Evolutionary conservation across 2,329 filamentous ascomycete species (phyloP).

Genomic region (Sporothrix euskadiensis): DNA sequence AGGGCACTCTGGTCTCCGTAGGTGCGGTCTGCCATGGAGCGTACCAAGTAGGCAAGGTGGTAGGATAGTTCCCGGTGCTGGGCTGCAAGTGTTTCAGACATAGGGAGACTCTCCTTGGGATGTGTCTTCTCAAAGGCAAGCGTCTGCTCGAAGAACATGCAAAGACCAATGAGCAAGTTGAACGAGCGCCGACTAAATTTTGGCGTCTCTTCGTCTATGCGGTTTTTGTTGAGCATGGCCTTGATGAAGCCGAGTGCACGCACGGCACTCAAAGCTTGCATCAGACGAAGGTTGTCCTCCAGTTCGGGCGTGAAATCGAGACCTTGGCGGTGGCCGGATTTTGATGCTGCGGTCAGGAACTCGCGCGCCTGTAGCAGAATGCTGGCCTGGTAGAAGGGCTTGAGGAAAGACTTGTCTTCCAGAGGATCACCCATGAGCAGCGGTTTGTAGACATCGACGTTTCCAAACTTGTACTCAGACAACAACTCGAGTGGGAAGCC

Average conservation of each 20-base stretch:
- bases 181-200: background rate
- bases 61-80: background rate
- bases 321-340: too few relatives aligned
- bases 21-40: slow-evolving; percentile 7
- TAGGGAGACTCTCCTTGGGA: background rate
- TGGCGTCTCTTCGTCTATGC: background rate
- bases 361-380: slow-evolving; percentile 22
- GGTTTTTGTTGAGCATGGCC: slow-evolving; percentile 27
- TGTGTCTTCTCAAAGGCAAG: slow-evolving; percentile 12
- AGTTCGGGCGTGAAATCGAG: background rate
- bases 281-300: slow-evolving; percentile 6
- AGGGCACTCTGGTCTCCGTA: background rate
- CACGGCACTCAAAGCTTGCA: slow-evolving; percentile 5
- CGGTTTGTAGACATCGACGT: background rate
- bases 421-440: background rate
- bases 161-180: slow-evolving; percentile 15
- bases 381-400: slow-evolving; percentile 20
- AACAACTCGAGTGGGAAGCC: background rate
- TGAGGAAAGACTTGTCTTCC: background rate
- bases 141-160: slow-evolving; percentile 26
- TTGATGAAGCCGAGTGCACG: slow-evolving; percentile 15
- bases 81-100: background rate
- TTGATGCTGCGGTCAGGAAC: background rate
- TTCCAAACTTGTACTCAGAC: slow-evolving; percentile 13
- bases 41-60: slow-evolving; percentile 23